Evolutionary conservation across 2,329 filamentous ascomycete genomes (phyloP), one percentile per base, ranked within the genome.

Genomic region (Gyromitra esculenta): DNA sequence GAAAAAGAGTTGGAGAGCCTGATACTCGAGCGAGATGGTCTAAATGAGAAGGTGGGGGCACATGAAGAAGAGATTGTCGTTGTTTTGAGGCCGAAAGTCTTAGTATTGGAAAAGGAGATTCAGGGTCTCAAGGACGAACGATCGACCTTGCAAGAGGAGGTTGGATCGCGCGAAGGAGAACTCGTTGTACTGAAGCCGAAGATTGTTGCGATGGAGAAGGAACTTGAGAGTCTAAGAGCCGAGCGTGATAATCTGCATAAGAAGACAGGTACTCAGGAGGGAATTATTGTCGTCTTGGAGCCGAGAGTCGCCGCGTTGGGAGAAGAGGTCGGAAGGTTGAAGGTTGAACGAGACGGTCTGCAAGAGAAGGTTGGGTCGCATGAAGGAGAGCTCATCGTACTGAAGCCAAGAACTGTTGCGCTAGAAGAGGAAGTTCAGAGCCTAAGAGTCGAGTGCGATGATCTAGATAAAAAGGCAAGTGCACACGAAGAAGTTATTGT

Each of bases 351-450:
- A 31, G 39, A 50, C 25, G 50, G n/a, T 13, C 69, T 66, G 11
- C 60, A 59, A 50, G 39, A 48, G 56, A 48, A 63, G 15, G 21
- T 31, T 9, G 41, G 43, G 9, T 31, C 43, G 39, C 43, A 72
- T 18, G 68, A 63, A 25, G n/a, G 45, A 66, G 50, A 39, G 18
- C 31, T 72, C 11, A 18, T 35, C 39, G 43, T 50, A 15, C n/a
- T 60, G 37, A 89, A 90, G 7, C 88, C 86, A 0, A 86, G 86
- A 60, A 85, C 90, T 59, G 86, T 85, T 77, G 88, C 92, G 75
- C 85, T 97, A 1, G 94, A 97, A 81, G 90, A 92, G 68, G 89
- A 95, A 80, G 85, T 91, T 25, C 85, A 60, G 25, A 21, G 8
- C 21, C 9, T 60, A 7, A 60, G 8, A n/a, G 57, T 13, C 8